These are phyloP conservation scores for Pythium brachiatum DNA, from an alignment of 352 stramenopile genomes.

Conservation along the genomic window DNA sequence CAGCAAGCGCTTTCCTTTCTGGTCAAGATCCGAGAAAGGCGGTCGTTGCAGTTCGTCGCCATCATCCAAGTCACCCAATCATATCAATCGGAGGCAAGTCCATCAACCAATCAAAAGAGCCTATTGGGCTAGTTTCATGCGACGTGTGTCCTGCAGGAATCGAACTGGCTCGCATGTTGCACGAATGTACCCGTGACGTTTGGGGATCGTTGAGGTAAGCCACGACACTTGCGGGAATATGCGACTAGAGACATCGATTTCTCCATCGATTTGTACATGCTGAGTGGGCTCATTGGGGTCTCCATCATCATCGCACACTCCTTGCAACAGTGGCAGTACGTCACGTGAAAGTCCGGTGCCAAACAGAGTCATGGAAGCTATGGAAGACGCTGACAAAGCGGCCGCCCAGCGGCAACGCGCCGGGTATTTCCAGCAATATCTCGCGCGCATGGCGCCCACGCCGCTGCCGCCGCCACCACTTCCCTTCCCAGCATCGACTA, in stretches of 20 bases:
- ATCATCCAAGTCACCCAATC: no score
- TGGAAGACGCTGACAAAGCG: slow-evolving; percentile 6
- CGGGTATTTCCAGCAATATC: slow-evolving; percentile 30
- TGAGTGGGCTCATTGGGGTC: not conserved
- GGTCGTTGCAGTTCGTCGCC: no score
- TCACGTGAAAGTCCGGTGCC: not conserved
- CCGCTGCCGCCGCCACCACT: slow-evolving; percentile 21
- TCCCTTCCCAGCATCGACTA: slow-evolving; percentile 8
- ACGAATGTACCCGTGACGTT: slow-evolving; percentile 8
- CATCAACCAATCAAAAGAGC: not conserved
- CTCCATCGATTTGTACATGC: not conserved
- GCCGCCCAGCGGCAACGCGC: slow-evolving; percentile 23
- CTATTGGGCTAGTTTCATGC: not conserved
- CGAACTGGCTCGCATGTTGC: not conserved
- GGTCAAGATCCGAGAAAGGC: no score
- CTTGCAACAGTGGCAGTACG: no score
- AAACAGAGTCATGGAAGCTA: slow-evolving; percentile 1
- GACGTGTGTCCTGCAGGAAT: no score
- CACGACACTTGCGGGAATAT: not conserved
- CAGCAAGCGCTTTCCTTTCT: no score
- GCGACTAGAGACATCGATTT: not conserved
- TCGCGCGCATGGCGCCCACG: slow-evolving; percentile 25
- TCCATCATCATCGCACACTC: no score
- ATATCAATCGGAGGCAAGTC: no score
- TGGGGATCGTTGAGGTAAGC: not conserved